Evolutionary conservation across 495 filamentous ascomycete genomes (phyloP), one percentile per base, ranked within the genome.

Genomic region (Penicillium crystallinum): DNA sequence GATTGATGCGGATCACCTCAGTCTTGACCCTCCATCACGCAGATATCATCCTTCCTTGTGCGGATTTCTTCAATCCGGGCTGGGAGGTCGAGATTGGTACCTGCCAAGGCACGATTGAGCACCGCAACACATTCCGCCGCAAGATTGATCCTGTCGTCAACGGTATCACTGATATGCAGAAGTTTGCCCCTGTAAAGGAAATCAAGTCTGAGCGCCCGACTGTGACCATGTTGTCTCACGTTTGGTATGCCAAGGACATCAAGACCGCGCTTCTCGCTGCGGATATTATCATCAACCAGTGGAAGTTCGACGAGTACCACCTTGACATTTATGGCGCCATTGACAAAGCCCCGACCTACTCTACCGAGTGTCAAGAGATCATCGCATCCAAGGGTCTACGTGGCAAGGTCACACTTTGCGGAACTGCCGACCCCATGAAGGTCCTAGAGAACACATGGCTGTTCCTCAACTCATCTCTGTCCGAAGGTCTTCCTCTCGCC

Each of bases 131-230:
- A 7, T 87, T 86, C 65, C 66, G 64, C 12, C 71, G 83, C 23
- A 86, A 86, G 63, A 77, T 87, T 12, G 83, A 87, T 55, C 82
- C 83, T 2, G 81, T 86, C 15, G 82, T 86, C 56, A 86, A 86
- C 54, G 83, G 83, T 27, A 85, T 86, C 62, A 78, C 74, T 30
- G 77, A 86, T 54, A 84, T 84, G 81, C 71, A 81, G 46, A 80
- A 77, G 53, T 87, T 85, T 58, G 55, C 78, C 4, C 83, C 83
- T 0, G 77, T 84, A 21, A 71, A 81, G 48, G 70, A 79, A 21
- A 80, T 85, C 63, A 77, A 77, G 43, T 75, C 81, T 4, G 62
- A 74, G 36, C 72, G 64, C 17, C 81, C 82, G 2, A 86, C 83
- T 0, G 83, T 85, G 2, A 81, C 79, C 29, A 86, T 86, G 83